Evolutionary conservation across 176 grass and related monocot genomes (phyloP).

Genomic region (Panicum miliaceum): DNA sequence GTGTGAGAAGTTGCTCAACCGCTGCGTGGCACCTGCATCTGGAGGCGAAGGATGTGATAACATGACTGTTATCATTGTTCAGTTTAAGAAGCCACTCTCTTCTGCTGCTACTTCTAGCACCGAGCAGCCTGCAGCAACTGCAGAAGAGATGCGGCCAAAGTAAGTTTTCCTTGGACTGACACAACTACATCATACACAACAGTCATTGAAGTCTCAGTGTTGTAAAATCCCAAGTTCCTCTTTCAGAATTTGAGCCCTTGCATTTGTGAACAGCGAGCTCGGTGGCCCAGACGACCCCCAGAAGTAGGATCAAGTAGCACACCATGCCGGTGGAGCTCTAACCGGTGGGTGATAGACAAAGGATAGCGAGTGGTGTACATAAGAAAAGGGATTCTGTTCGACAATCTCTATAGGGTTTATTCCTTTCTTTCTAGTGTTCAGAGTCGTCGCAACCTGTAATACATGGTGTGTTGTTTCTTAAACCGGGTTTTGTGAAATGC

Average conservation of each 20-base stretch:
- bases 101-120: slow-evolving; percentile 32
- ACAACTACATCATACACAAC: background rate
- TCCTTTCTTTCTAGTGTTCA: slow-evolving; percentile 39
- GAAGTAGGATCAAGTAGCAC: slow-evolving; percentile 25
- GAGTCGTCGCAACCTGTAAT: slow-evolving; percentile 38
- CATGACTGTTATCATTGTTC: slow-evolving; percentile 90
- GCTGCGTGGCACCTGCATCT: slow-evolving; percentile 69
- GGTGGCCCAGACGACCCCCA: background rate
- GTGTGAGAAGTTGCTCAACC: slow-evolving; percentile 76
- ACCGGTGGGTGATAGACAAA: slow-evolving; percentile 46
- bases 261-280: slow-evolving; percentile 56
- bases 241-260: slow-evolving; percentile 58
- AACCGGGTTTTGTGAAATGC: slow-evolving; percentile 36
- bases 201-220: background rate
- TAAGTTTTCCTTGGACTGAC: slow-evolving; percentile 23
- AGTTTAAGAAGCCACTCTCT: slow-evolving; percentile 64
- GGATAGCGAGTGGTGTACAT: slow-evolving; percentile 57
- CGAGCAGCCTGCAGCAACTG: slow-evolving; percentile 22
- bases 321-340: slow-evolving; percentile 12
- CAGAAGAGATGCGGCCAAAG: slow-evolving; percentile 46
- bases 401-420: slow-evolving; percentile 46
- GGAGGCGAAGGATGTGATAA: slow-evolving; percentile 90
- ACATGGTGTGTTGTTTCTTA: slow-evolving; percentile 33
- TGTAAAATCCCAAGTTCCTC: slow-evolving; percentile 14
- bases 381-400: slow-evolving; percentile 50